Base-by-base conservation (phyloP, 2,329 filamentous ascomycete genomes). In the Epichloe sp. region DNA sequence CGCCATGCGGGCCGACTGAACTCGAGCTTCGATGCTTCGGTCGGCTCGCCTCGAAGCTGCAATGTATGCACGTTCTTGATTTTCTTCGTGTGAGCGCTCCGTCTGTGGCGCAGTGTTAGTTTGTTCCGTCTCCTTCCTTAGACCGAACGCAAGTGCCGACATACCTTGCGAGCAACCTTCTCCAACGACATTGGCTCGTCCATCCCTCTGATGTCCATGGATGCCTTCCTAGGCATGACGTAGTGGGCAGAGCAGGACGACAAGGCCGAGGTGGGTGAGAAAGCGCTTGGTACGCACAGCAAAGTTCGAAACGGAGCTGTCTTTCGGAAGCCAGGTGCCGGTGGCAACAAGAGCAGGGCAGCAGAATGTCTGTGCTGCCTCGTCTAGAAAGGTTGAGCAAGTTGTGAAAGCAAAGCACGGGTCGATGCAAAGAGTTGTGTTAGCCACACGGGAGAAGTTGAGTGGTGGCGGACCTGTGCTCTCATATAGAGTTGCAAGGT, bases 51-150 rank as follows among this genome's bases (percentile, higher is more conserved):
- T 76, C 5, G 91, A 96, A 3, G 90, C 90, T 12, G 90, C 90
- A 58, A 96, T 93, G 64, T 94, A 96, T 21, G 90, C 90, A 62
- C 90, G 77, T 66, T 91, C 87, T 62, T 88, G 84, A 59, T 91
- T 90, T 66, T 90, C 86, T 58, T 86, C 84, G 56, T 88, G 85
- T 2, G 84, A 86, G 43, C 86, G 74, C 66, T 88, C 84, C 3
- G 83, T 86, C 80, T 87, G 52, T 17, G 11, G 34, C 11, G 48
- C 19, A 19, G 12, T 44, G 52, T 48, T 37, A 51, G 40, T 42
- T 19, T 2, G 42, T 8, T 31, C 8, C 31, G 8, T 11, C 1
- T 31, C 31, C 31, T 4, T 11, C 2, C 1, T 11, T 2, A 10
- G 8, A 14, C 12, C 23, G 1, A 8, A 7, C 2, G 1, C 17